phyloP scores from a whole-genome alignment of 257 asterid species.

The Fraxinus pennsylvanica region DNA sequence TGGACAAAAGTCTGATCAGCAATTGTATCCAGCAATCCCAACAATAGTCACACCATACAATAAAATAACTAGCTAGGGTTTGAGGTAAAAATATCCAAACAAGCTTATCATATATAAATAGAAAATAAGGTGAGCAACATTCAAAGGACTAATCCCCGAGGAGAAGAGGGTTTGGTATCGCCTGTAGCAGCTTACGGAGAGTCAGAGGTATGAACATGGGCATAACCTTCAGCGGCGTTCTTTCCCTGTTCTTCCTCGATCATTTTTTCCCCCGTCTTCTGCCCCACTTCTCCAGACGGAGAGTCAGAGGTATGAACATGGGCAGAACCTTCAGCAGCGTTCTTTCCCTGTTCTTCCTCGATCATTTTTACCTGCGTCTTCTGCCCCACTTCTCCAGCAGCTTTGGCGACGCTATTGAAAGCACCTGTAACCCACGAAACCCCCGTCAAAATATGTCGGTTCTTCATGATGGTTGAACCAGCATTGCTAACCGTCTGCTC shows the following conservation, averaged over 20 bases:
- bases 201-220: slow-evolving; percentile 32
- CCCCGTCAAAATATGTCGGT: slow-evolving; percentile 59
- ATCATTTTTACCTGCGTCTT: slow-evolving; percentile 57
- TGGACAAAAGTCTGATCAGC: slow-evolving; percentile 1
- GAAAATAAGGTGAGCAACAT: slow-evolving; percentile 17
- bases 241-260: slow-evolving; percentile 51
- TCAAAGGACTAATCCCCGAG: slow-evolving; percentile 49
- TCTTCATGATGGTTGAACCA: slow-evolving; percentile 63
- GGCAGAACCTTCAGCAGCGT: slow-evolving; percentile 42
- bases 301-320: slow-evolving; percentile 22
- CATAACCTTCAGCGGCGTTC: slow-evolving; percentile 43
- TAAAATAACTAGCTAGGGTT: slow-evolving; percentile 19
- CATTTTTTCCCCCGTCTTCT: slow-evolving; percentile 59
- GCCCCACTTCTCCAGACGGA: slow-evolving; percentile 53
- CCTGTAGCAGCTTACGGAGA: slow-evolving; percentile 34
- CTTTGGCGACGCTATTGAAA: slow-evolving; percentile 51
- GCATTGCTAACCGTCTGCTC: slow-evolving; percentile 65
- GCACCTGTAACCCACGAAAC: slow-evolving; percentile 70
- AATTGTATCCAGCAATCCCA: slow-evolving; percentile 13
- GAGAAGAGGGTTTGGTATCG: slow-evolving; percentile 41
- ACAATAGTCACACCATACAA: slow-evolving; percentile 30
- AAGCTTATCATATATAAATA: slow-evolving; percentile 26
- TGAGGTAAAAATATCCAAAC: slow-evolving; percentile 31
- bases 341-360: slow-evolving; percentile 51
- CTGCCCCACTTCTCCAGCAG: slow-evolving; percentile 68